Conservation (phyloP, 805 yeast species). For the Ogataea salicorniae region DNA sequence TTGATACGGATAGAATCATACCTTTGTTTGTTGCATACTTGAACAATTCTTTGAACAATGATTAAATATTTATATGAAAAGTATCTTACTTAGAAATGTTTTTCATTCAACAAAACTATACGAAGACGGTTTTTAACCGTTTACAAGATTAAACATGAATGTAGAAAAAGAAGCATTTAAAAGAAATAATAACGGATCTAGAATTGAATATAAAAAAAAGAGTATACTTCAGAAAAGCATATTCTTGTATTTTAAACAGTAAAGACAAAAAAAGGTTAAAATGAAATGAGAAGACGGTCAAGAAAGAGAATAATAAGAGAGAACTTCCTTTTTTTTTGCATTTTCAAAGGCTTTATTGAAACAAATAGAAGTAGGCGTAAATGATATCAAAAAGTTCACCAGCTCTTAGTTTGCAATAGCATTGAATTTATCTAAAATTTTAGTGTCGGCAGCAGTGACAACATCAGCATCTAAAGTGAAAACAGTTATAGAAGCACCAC, state of each 20-base stretch:
- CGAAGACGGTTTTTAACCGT: neutral
- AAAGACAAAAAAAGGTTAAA: neutral
- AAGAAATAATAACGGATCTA: neutral
- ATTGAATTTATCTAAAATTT: neutral
- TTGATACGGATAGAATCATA: slow-evolving; percentile 63
- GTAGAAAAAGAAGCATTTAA: neutral
- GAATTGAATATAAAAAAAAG: too few relatives aligned
- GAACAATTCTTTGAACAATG: slow-evolving; percentile 49
- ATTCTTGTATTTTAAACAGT: neutral
- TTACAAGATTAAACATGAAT: neutral
- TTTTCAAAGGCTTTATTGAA: too few relatives aligned
- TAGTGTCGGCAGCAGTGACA: neutral
- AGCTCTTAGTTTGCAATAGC: neutral
- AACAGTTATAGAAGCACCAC: slow-evolving; percentile 40
- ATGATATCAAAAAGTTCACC: neutral
- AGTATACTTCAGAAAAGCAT: too few relatives aligned
- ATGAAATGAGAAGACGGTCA: neutral
- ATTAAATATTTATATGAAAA: slow-evolving; percentile 2
- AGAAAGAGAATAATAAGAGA: neutral
- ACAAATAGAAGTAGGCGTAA: neutral
- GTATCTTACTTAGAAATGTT: neutral
- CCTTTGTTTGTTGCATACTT: slow-evolving; percentile 76
- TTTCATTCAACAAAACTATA: neutral
- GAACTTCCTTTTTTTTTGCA: too few relatives aligned
- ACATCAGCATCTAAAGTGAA: slow-evolving; percentile 37